Evolutionary conservation across 371 early-diverging fungal species (phyloP), one percentile per base, ranked within the genome.

Genomic region (Dinochytrium kinnereticum): DNA sequence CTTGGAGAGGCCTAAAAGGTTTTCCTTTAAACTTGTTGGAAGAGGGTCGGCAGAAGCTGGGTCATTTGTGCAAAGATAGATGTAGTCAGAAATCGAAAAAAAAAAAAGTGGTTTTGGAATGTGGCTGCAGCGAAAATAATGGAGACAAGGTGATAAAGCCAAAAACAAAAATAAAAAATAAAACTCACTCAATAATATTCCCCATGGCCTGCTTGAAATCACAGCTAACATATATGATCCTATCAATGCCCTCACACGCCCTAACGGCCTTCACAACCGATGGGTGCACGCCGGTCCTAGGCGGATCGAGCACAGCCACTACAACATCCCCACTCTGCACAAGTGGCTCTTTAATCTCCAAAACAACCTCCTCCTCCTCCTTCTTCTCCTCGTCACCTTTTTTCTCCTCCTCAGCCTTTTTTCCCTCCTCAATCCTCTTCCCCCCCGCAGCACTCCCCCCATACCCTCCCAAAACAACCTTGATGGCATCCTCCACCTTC

Each of bases 241-340:
- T 82, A 2, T 86, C 68, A 61, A 95, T 87, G 2, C 80, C 75
- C 13, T 59, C 50, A 69, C 90, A 89, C 30, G 82, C 82, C 10
- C 92, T 83, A 10, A 94, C 80, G 13, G 91, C 88, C 49, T 84
- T 77, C 59, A 93, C 89, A 17, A 94, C 94, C 40, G 77, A 81
- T 5, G 78, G 59, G 74, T 90, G 87, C n/a, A 92, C 86, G 40
- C 92, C 92, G 51, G 79, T 73, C 7, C 95, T 85, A 38, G 95
- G 93, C 21, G 96, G 96, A 81, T 95, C 96, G 69, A 95, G 73
- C 5, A 95, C 86, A 1, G 86, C 88, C 33, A 87, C 81, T 0
- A 79, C 80, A 24, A 75, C 64, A 66, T 84, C 83, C 24, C 76
- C 66, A 26, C 51, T 15, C 21, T 75, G 68, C 34, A 80, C 81